Evolutionary conservation across 169 alveolate genomes (phyloP), one percentile per base, ranked within the genome.

Genomic region (Eimeria praecox): DNA sequence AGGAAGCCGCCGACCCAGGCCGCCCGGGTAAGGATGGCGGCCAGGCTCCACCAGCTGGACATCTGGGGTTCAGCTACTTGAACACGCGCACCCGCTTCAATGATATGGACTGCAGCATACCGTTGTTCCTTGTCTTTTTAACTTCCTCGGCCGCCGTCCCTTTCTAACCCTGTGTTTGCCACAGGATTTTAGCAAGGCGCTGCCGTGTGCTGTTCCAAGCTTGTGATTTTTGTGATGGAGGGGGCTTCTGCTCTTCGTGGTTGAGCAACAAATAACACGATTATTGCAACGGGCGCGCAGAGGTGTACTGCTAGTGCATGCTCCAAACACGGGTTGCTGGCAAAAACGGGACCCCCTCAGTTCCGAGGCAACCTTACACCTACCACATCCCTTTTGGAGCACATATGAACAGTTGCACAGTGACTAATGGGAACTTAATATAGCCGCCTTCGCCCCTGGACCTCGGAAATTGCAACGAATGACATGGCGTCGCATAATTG

Each of bases 1-100:
- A 90, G 49, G 14, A 90, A 80, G 59, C 95, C 95, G 59, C 95
- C 95, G 59, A 90, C 95, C 95, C 95, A 90, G 54, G 95, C 85
- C 89, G 90, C 90, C 49, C 95, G 95, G 64, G 95, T 73, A 22
- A 83, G 91, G 75, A 83, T 83, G 91, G 91, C 69, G 73, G 91
- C 91, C 91, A 83, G 75, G 73, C 91, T 83, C 91, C 91, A 83
- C 91, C 91, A 83, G 89, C 66, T 20, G 91, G 91, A 83, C 91
- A 83, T 83, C 91, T 46, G 91, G 42, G 75, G 73, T 78, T 78
- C 66, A 6, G 38, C 88, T 78, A 44, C 66, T 42, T 78, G 88
- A 46, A 78, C 38, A 78, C 88, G 64, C 66, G 56, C 40, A 42
- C 88, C 62, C 42, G 56, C 44, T 27, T 46, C 46, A 56, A 73